A percentile compares a stretch with the other conserved stretches of the same genome.
These are phyloP conservation scores for Suaeda aralocaspica DNA, from an alignment of 148 eudicot genomes.

Conservation along the genomic window DNA sequence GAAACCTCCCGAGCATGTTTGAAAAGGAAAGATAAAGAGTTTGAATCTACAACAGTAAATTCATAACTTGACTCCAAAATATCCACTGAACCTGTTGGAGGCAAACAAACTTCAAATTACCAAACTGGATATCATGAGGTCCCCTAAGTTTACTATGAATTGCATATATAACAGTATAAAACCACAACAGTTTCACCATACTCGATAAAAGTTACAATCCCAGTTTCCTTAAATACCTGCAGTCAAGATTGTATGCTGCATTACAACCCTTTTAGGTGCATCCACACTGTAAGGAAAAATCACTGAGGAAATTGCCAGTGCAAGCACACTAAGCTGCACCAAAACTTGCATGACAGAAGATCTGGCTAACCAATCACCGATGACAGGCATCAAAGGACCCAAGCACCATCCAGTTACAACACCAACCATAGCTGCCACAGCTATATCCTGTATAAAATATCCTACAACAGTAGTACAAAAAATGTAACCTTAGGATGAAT, in stretches of 20 bases:
- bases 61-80: slow-evolving; percentile 66
- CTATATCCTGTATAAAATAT: slow-evolving; percentile 65
- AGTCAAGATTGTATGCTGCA: slow-evolving; percentile 76
- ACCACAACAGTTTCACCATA: too few relatives aligned
- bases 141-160: background rate
- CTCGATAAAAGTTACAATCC: too few relatives aligned
- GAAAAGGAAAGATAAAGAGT: slow-evolving; percentile 73
- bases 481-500: background rate
- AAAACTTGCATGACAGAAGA: slow-evolving; percentile 58
- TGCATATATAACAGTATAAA: background rate
- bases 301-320: slow-evolving; percentile 75
- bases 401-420: slow-evolving; percentile 75
- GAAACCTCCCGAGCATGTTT: slow-evolving; percentile 76
- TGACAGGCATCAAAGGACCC: slow-evolving; percentile 80
- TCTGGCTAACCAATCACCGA: slow-evolving; percentile 78
- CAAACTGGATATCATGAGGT: background rate
- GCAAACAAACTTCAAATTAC: slow-evolving; percentile 16
- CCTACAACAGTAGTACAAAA: slow-evolving; percentile 43
- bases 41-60: slow-evolving; percentile 81
- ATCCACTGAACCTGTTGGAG: slow-evolving; percentile 53
- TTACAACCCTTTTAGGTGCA: slow-evolving; percentile 82
- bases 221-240: slow-evolving; percentile 47
- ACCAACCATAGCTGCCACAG: slow-evolving; percentile 75
- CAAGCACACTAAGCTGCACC: slow-evolving; percentile 67
- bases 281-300: slow-evolving; percentile 86